phyloP scores from a whole-genome alignment of 2,329 filamentous ascomycete genomes.

The Rhexocercosporidium sp. region DNA sequence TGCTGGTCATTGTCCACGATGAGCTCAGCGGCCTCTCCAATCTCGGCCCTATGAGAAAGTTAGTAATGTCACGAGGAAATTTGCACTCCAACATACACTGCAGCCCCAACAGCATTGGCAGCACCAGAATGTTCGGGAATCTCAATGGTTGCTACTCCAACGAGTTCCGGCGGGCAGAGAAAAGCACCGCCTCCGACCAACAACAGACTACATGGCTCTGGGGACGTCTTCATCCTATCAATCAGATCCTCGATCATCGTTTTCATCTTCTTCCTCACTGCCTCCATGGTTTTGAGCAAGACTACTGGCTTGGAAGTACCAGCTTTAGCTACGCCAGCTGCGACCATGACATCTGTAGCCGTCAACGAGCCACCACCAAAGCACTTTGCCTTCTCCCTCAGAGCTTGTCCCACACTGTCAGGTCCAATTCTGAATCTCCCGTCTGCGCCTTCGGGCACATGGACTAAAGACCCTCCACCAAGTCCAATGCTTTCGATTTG shows the following conservation, averaged over 20 bases:
- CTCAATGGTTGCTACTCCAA: constrained; percentile 7
- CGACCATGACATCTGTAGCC: constrained; percentile 10
- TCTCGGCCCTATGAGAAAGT: background rate
- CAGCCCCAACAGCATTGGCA: constrained; percentile 9
- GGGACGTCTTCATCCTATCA: constrained; percentile 13
- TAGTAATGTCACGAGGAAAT: too few relatives aligned
- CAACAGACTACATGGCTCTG: constrained; percentile 7
- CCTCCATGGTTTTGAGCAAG: background rate
- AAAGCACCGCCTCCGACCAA: constrained; percentile 14
- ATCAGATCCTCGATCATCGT: constrained; percentile 11
- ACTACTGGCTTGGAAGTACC: background rate
- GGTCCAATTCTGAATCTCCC: constrained; percentile 11
- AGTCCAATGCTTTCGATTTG: constrained; percentile 16
- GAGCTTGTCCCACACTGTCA: constrained; percentile 12
- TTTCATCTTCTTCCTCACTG: constrained; percentile 6
- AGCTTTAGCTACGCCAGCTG: background rate
- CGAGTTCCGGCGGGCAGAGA: background rate
- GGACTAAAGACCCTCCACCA: constrained; percentile 15
- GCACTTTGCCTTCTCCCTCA: background rate
- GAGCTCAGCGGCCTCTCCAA: constrained; percentile 8
- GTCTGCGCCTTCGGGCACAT: background rate
- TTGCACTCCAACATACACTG: background rate
- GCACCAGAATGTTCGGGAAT: constrained; percentile 1
- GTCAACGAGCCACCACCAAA: constrained; percentile 9
- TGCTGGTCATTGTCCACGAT: constrained; percentile 8